Evolutionary conservation across 2,329 filamentous ascomycete genomes (phyloP).

Genomic region (Fusarium marasasianum): DNA sequence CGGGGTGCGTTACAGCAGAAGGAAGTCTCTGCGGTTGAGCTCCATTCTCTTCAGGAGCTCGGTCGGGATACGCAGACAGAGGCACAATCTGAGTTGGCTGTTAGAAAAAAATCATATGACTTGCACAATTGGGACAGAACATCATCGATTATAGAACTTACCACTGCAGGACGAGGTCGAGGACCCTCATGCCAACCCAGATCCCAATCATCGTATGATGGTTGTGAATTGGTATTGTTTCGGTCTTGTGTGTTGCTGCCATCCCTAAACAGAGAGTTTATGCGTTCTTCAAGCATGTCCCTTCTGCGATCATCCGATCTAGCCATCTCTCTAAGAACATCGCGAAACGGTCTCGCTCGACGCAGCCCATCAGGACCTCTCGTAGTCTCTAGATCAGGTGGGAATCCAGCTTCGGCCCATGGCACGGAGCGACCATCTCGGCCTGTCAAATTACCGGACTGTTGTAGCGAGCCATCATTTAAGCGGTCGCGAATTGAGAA

Average conservation of each 20-base stretch:
- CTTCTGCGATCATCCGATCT: slow-evolving; percentile 37
- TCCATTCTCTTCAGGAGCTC: background rate
- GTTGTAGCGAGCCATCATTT: slow-evolving; percentile 12
- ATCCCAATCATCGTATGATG: slow-evolving; percentile 29
- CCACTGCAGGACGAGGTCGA: slow-evolving; percentile 33
- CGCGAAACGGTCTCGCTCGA: slow-evolving; percentile 35
- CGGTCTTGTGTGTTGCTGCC: slow-evolving; percentile 22
- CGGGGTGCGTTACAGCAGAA: slow-evolving; percentile 1
- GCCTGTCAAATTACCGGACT: background rate
- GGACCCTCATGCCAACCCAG: slow-evolving; percentile 40
- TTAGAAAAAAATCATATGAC: background rate
- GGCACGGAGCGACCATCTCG: slow-evolving; percentile 30
- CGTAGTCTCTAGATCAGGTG: slow-evolving; percentile 21
- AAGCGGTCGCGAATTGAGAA: slow-evolving; percentile 40
- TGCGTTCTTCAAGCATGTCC: slow-evolving; percentile 43
- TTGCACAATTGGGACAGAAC: background rate
- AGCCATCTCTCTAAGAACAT: slow-evolving; percentile 42
- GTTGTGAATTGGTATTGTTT: slow-evolving; percentile 5
- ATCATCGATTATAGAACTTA: slow-evolving; percentile 23
- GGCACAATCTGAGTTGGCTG: slow-evolving; percentile 14
- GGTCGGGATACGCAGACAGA: background rate
- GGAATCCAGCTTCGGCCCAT: slow-evolving; percentile 34
- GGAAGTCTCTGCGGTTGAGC: background rate
- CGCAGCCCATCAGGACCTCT: slow-evolving; percentile 11
- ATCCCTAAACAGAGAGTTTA: slow-evolving; percentile 39